Evolutionary conservation across 495 filamentous ascomycete species (phyloP).

Genomic region (Penicillium salamii): DNA sequence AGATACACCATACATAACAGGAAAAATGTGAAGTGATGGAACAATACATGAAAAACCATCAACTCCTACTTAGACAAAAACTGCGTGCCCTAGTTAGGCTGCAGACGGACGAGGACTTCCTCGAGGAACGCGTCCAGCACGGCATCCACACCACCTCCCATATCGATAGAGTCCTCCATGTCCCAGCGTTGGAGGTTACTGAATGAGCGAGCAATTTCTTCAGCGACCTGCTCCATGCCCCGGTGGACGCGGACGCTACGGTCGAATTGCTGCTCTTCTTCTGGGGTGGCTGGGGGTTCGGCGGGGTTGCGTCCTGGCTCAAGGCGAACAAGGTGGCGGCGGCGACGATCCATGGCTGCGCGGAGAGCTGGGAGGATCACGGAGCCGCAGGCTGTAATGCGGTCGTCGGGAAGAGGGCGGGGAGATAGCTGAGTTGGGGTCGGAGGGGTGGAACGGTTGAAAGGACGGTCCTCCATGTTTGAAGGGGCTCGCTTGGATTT

Average conservation of each 20-base stretch:
- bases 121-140: constrained; percentile 92
- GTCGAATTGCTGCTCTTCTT: constrained; percentile 34
- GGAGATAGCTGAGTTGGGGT: not conserved
- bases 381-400: constrained; percentile 29
- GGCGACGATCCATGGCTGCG: constrained; percentile 79
- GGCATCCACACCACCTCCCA: constrained; percentile 82
- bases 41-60: not conserved
- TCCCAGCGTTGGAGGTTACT: constrained; percentile 86
- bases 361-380: constrained; percentile 90
- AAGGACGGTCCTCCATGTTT: constrained; percentile 15
- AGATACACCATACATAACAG: not conserved
- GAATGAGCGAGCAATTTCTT: constrained; percentile 72
- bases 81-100: constrained; percentile 35
- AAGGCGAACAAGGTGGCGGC: constrained; percentile 26
- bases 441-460: constrained; percentile 7
- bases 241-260: constrained; percentile 75
- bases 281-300: constrained; percentile 7
- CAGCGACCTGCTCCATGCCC: constrained; percentile 71
- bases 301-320: constrained; percentile 16
- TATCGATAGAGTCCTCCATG: constrained; percentile 75
- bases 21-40: not conserved
- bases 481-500: constrained; percentile 25
- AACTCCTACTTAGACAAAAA: no score
- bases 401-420: constrained; percentile 9
- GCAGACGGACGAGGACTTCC: constrained; percentile 89